A percentile compares a stretch with the other conserved stretches of the same genome.
Conservation (phyloP, 225 moss, liverwort and hornwort genomes). For the Bryum argenteum region DNA sequence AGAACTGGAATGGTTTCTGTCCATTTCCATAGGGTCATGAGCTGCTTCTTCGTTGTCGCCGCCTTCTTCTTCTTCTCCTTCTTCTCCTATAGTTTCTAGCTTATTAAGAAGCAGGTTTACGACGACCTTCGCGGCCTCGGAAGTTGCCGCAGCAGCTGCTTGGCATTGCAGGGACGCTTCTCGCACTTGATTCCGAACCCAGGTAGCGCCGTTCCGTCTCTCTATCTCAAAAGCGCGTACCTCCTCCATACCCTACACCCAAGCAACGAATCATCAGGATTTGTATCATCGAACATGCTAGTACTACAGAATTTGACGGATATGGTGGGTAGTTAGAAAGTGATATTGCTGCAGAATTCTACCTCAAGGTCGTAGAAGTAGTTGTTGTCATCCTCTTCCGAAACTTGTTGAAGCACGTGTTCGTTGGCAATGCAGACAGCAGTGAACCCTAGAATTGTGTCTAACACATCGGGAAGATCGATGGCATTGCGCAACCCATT, state of each 20-base stretch:
- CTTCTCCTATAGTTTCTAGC: constrained; percentile 12
- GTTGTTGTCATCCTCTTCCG: constrained; percentile 31
- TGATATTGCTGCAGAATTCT: not conserved
- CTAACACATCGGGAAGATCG: constrained; percentile 38
- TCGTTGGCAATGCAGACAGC: constrained; percentile 33
- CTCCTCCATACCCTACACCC: constrained; percentile 30
- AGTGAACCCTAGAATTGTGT: constrained; percentile 33
- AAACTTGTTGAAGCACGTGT: constrained; percentile 28
- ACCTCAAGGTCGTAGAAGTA: constrained; percentile 44
- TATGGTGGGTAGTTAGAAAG: too few relatives aligned
- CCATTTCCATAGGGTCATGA: constrained; percentile 17
- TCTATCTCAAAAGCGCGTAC: constrained; percentile 7
- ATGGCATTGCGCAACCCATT: constrained; percentile 31
- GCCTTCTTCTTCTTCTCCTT: not conserved
- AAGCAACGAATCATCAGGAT: constrained; percentile 1
- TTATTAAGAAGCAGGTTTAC: constrained; percentile 22
- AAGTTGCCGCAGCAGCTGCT: constrained; percentile 35
- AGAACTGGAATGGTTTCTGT: not conserved
- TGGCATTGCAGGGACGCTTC: constrained; percentile 36
- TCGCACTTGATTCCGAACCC: constrained; percentile 40
- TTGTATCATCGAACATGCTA: too few relatives aligned
- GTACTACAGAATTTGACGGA: too few relatives aligned
- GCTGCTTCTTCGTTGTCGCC: constrained; percentile 5
- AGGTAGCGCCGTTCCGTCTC: constrained; percentile 14
- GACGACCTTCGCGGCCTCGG: constrained; percentile 29